phyloP scores from a whole-genome alignment of 1,284 basidiomycete species.

The Leccinum variabile region DNA sequence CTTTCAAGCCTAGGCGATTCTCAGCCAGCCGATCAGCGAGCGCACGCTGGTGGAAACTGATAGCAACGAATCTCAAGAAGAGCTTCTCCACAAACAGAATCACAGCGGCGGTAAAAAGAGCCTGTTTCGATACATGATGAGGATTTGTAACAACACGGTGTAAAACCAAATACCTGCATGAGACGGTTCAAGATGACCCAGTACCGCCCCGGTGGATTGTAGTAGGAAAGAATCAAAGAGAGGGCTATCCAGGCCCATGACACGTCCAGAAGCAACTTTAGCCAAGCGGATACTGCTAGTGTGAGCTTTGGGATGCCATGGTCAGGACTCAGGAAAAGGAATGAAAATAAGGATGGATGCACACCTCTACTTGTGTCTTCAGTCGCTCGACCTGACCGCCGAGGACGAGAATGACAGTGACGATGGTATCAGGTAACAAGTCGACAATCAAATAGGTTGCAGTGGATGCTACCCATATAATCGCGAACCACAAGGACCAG shows the following conservation, averaged over 20 bases:
- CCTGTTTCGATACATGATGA: slow-evolving; percentile 39
- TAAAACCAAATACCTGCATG: slow-evolving; percentile 51
- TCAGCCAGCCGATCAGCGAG: slow-evolving; percentile 70
- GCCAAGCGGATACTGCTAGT: slow-evolving; percentile 68
- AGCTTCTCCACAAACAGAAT: slow-evolving; percentile 70
- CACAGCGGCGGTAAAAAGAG: slow-evolving; percentile 61
- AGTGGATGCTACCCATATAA: slow-evolving; percentile 67
- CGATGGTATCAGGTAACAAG: slow-evolving; percentile 55
- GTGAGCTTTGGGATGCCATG: slow-evolving; percentile 46
- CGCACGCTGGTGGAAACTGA: slow-evolving; percentile 74
- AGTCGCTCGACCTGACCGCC: slow-evolving; percentile 64
- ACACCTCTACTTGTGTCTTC: slow-evolving; percentile 65
- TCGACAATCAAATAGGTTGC: slow-evolving; percentile 65
- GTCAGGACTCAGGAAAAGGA: slow-evolving; percentile 1
- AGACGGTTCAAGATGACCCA: slow-evolving; percentile 69
- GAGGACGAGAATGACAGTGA: slow-evolving; percentile 53
- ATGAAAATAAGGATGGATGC: neutral
- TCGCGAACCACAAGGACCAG: slow-evolving; percentile 74
- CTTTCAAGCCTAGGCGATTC: slow-evolving; percentile 66
- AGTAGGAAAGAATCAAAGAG: slow-evolving; percentile 55
- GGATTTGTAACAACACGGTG: neutral
- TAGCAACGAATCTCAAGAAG: slow-evolving; percentile 72
- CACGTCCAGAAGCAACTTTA: slow-evolving; percentile 65
- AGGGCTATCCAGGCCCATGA: slow-evolving; percentile 72
- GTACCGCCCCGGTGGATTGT: slow-evolving; percentile 61